Conservation (phyloP, 108 stramenopile species). For the Thalassiosira profunda region DNA sequence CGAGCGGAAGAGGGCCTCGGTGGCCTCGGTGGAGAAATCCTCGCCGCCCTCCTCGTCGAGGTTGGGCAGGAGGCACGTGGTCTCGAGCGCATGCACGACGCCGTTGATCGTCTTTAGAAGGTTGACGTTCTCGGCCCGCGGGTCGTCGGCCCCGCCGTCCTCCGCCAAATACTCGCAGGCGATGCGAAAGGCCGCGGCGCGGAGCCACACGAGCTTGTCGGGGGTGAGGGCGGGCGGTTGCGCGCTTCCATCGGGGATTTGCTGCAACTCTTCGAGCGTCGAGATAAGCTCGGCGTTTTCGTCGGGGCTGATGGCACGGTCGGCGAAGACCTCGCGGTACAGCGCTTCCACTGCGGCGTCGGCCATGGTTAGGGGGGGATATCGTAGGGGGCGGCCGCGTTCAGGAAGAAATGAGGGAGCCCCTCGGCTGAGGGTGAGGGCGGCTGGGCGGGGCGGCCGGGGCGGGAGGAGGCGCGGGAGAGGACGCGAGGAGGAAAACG, state of each 20-base stretch:
- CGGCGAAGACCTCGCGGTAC: conserved; percentile 19
- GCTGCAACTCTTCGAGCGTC: conserved; percentile 5
- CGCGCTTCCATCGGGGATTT: conserved; percentile 2
- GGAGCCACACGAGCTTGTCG: conserved; percentile 70
- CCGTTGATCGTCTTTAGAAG: conserved; percentile 65
- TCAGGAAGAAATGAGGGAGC: no score
- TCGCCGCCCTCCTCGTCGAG: conserved; percentile 18
- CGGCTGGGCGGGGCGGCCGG: no score
- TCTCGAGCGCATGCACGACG: conserved; percentile 69
- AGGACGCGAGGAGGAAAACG: no score
- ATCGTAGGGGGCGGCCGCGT: no score
- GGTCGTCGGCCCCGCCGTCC: conserved; percentile 39
- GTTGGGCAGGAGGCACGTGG: conserved; percentile 37
- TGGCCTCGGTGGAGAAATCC: conserved; percentile 5
- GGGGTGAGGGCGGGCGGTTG: conserved; percentile 42
- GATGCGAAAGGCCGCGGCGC: conserved; percentile 70
- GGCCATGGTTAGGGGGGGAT: conserved; percentile 30
- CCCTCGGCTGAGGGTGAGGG: no score
- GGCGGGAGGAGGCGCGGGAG: no score
- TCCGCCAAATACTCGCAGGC: conserved; percentile 60
- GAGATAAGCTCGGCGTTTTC: conserved; percentile 10
- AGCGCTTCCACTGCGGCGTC: conserved; percentile 20
- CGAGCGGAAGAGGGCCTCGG: conserved; percentile 11
- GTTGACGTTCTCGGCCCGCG: conserved; percentile 44
- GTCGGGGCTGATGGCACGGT: conserved; percentile 24